phyloP scores from a whole-genome alignment of 176 grass and related monocot genomes.

The Musa acuminata region DNA sequence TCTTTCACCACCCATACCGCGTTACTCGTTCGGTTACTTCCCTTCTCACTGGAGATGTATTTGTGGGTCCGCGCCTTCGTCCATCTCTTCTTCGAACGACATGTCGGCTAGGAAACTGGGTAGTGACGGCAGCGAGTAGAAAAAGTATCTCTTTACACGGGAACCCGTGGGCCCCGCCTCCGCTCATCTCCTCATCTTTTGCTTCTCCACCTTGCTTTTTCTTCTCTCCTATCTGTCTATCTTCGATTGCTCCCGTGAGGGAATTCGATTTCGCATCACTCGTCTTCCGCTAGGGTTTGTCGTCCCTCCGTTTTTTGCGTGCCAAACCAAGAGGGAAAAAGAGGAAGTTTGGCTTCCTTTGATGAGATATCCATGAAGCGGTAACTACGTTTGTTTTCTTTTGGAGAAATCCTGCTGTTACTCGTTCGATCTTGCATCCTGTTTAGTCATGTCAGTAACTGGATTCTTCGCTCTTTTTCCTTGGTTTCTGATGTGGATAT shows the following conservation, averaged over 20 bases:
- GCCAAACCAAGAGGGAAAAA: not conserved
- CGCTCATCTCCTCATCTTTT: not conserved
- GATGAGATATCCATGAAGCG: not conserved
- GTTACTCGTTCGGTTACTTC: not conserved
- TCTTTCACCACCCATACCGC: not conserved
- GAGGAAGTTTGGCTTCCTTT: not conserved
- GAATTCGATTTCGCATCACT: not conserved
- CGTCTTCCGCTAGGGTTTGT: not conserved
- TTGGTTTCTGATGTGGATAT: not conserved
- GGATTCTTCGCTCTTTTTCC: not conserved
- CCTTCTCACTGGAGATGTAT: not conserved
- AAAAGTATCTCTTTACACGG: not conserved
- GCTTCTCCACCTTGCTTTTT: not conserved
- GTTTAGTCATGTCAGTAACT: not conserved
- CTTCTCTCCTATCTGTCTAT: not conserved
- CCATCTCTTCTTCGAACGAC: not conserved
- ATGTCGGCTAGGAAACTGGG: not conserved
- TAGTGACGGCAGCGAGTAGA: not conserved
- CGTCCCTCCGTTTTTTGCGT: no score
- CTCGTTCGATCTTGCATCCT: not conserved
- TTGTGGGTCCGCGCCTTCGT: not conserved
- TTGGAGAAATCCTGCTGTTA: not conserved
- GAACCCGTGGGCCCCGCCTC: not conserved
- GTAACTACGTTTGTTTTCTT: not conserved
- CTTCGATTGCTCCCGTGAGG: not conserved